Base-by-base conservation (phyloP, 208 protist genomes). In the Trypanosoma mega region DNA sequence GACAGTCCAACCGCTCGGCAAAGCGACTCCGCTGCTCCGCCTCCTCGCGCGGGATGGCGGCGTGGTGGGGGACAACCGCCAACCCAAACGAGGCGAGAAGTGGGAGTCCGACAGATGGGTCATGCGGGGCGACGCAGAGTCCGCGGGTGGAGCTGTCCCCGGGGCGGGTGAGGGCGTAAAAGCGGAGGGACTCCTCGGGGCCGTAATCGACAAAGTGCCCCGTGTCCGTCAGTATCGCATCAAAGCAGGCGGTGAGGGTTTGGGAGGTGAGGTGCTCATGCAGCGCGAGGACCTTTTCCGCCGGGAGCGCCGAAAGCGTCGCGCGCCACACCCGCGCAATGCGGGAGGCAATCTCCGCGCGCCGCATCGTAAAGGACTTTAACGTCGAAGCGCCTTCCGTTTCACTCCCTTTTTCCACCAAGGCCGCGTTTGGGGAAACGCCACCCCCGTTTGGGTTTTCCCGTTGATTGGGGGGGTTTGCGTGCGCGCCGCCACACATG, bases 121-220 rank as follows among this genome's bases (percentile, higher is more conserved):
- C n/a, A n/a, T n/a, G n/a, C n/a, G n/a, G n/a, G n/a, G n/a, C n/a
- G n/a, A n/a, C n/a, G n/a, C n/a, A n/a, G n/a, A n/a, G n/a, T n/a
- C n/a, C n/a, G n/a, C n/a, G n/a, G n/a, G n/a, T n/a, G n/a, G n/a
- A n/a, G n/a, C n/a, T 29, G 30, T 23, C 11, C 0, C 27, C 54
- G 50, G 84, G 61, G 20, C 50, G 58, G 1, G 85, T 91, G 47
- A 92, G 26, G 56, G 88, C 84, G 61, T 85, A 94, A 53, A 90
- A 94, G 29, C 52, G 59, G 9, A 94, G 69, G 0, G 56, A 48
- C 20, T 85, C 68, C 18, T 26, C 24, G 0, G 41, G 47, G 0
- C 61, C 43, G 43, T 82, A 85, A 37, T 68, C 68, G 24, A 87
- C 72, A 18, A 94, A 63, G 9, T 81, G 76, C 41, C 87, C 83